These are phyloP conservation scores for Effrenium voratum DNA, from an alignment of 73 alveolate species.

Conservation along the genomic window DNA sequence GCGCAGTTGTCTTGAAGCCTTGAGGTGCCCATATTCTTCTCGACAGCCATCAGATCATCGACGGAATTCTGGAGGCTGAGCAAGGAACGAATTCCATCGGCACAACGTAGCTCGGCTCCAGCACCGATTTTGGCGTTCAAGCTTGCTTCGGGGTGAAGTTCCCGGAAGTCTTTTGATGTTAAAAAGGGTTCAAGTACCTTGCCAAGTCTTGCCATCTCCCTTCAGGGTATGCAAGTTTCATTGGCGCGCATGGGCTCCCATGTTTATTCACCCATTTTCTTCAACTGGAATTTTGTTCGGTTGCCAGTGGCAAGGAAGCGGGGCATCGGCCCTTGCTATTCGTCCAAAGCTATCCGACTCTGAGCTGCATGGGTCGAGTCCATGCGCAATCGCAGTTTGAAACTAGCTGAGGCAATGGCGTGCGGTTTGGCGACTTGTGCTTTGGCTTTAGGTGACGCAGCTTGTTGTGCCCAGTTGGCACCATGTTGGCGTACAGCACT, in stretches of 20 bases:
- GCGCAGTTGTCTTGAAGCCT: background rate
- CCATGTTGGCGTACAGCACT: no score
- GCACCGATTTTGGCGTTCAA: no score
- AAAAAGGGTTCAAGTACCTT: no score
- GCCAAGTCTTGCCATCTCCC: no score
- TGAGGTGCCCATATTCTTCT: constrained; percentile 90
- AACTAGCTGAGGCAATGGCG: constrained; percentile 39
- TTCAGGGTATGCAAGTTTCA: no score
- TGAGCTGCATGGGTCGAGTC: background rate
- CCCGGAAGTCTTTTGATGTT: no score
- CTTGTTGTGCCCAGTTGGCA: no score
- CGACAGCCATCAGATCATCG: constrained; percentile 92
- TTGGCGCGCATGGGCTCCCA: no score
- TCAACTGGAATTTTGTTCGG: no score
- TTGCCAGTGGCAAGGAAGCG: constrained; percentile 98
- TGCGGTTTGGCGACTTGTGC: constrained; percentile 62
- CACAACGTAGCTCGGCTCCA: constrained; percentile 34
- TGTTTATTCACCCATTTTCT: no score
- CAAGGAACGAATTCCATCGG: constrained; percentile 85
- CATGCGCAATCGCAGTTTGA: background rate
- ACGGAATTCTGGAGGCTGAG: constrained; percentile 58
- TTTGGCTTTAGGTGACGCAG: no score
- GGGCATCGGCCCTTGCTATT: constrained; percentile 99
- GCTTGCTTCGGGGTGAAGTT: no score
- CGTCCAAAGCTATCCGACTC: constrained; percentile 96